These are phyloP conservation scores for Funneliformis caledonium DNA, from an alignment of 371 early-diverging fungal genomes.

Conservation along the genomic window DNA sequence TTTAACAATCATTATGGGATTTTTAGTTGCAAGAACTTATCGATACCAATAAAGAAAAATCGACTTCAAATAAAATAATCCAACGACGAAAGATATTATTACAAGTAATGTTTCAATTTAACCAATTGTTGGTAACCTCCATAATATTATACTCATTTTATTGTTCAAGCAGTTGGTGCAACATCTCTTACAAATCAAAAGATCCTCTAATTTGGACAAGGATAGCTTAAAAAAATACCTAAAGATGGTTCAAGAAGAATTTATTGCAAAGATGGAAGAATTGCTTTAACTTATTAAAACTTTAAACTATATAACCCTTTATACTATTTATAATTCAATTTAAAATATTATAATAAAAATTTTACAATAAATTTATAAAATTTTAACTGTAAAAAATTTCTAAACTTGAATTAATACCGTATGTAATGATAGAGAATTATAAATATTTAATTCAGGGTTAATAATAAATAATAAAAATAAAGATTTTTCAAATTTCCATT, in stretches of 20 bases:
- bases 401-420: too few species aligned
- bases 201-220: slow-evolving; percentile 32
- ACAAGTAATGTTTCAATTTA: slow-evolving; percentile 1
- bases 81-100: slow-evolving; percentile 28
- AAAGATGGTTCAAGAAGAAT: slow-evolving; percentile 27
- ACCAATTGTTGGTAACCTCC: background rate
- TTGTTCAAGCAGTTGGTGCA: background rate
- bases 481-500: background rate
- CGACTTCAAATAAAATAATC: slow-evolving; percentile 26
- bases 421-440: too few species aligned
- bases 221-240: slow-evolving; percentile 22
- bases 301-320: too few species aligned
- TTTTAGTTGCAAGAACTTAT: slow-evolving; percentile 34
- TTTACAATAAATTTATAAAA: too few species aligned
- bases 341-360: too few species aligned
- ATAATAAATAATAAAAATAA: background rate
- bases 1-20: background rate
- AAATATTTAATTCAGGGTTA: too few species aligned
- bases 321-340: too few species aligned
- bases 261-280: slow-evolving; percentile 22
- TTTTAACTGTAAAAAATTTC: too few species aligned
- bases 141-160: background rate
- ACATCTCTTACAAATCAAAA: slow-evolving; percentile 14
- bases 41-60: slow-evolving; percentile 33
- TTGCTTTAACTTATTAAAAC: background rate